Conservation (phyloP, 2,329 filamentous ascomycete genomes). For the Ceratocystis variospora region DNA sequence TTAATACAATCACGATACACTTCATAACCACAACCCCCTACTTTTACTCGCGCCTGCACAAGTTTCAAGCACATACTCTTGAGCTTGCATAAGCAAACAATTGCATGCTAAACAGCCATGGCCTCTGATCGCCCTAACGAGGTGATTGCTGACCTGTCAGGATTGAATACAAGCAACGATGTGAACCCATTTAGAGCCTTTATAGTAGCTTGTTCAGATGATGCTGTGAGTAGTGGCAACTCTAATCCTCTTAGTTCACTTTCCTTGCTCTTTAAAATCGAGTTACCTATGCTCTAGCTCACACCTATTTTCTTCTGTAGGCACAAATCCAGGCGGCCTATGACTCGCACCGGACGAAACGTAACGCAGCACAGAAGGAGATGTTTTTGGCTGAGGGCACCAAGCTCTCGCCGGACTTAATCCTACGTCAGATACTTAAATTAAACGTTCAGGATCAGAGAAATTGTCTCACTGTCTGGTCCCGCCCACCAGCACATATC, state of each 20-base stretch:
- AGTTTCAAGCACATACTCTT: background rate
- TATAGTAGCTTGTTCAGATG: slow-evolving; percentile 51
- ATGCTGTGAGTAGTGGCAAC: slow-evolving; percentile 40
- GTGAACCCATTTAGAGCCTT: slow-evolving; percentile 36
- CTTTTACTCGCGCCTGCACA: background rate
- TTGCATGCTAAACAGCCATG: background rate
- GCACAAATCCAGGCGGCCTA: slow-evolving; percentile 58
- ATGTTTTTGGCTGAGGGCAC: slow-evolving; percentile 55
- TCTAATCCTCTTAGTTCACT: background rate
- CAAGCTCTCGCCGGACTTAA: slow-evolving; percentile 49
- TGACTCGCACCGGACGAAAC: slow-evolving; percentile 54
- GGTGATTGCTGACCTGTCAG: slow-evolving; percentile 9
- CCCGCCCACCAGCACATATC: slow-evolving; percentile 61
- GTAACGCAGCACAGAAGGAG: slow-evolving; percentile 61
- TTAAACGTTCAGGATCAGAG: slow-evolving; percentile 57
- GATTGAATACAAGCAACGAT: slow-evolving; percentile 3
- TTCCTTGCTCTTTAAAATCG: background rate
- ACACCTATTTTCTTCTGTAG: slow-evolving; percentile 24
- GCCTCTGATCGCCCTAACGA: slow-evolving; percentile 12
- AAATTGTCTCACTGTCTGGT: slow-evolving; percentile 80
- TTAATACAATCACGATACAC: background rate
- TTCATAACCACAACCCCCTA: background rate
- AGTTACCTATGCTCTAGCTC: background rate
- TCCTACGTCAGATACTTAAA: slow-evolving; percentile 6
- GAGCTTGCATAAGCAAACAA: background rate